Evolutionary conservation across 2,329 filamentous ascomycete species (phyloP).

Genomic region (Penicillium sp.): DNA sequence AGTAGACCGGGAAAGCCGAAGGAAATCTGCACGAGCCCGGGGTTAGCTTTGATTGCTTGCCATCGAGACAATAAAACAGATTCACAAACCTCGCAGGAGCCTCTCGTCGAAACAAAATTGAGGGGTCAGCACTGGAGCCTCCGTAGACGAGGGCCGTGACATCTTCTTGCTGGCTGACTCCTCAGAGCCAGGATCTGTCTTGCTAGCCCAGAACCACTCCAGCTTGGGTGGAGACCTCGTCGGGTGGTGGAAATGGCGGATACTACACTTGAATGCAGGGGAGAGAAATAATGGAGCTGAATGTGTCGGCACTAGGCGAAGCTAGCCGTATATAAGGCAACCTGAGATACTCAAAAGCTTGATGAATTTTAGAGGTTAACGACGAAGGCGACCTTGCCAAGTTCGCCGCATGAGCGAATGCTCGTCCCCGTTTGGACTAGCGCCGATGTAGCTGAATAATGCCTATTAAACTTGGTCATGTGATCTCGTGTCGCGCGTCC

Average conservation of each 20-base stretch:
- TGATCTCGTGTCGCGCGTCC: slow-evolving; percentile 34
- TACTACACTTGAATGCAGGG: not conserved
- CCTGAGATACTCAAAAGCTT: not conserved
- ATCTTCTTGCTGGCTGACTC: slow-evolving; percentile 37
- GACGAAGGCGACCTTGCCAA: not conserved
- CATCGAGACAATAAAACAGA: not conserved
- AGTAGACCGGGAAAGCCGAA: slow-evolving; percentile 78
- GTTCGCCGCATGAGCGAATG: slow-evolving; percentile 10
- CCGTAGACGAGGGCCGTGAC: slow-evolving; percentile 44
- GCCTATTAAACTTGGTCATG: slow-evolving; percentile 23
- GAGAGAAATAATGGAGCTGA: not conserved
- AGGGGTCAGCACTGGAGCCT: slow-evolving; percentile 63
- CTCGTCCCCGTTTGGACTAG: slow-evolving; percentile 13
- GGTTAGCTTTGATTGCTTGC: slow-evolving; percentile 56
- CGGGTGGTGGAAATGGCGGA: not conserved
- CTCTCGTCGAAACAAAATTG: slow-evolving; percentile 78
- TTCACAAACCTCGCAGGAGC: slow-evolving; percentile 65
- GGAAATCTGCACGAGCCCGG: slow-evolving; percentile 72
- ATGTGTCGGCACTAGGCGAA: not conserved
- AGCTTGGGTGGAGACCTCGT: slow-evolving; percentile 35
- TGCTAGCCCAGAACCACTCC: slow-evolving; percentile 47
- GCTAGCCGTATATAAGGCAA: not conserved
- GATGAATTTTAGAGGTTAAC: not conserved
- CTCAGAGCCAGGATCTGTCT: slow-evolving; percentile 31
- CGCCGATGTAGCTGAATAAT: slow-evolving; percentile 16